Conservation (phyloP, 352 stramenopile genomes). For the Phytophthora chlamydospora region DNA sequence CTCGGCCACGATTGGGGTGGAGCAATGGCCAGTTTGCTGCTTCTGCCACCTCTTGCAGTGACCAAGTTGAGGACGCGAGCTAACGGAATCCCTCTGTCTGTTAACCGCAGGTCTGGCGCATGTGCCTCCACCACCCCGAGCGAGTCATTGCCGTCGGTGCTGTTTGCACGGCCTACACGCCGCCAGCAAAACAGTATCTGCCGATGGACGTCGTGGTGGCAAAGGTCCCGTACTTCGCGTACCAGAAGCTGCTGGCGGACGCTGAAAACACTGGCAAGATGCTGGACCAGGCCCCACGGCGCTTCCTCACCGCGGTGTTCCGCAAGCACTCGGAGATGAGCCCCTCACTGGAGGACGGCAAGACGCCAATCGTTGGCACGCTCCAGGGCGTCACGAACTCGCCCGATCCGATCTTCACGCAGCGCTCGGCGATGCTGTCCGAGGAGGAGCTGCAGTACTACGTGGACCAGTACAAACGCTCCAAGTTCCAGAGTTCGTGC, state of each 20-base stretch:
- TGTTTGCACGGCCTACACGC: slow-evolving; percentile 76
- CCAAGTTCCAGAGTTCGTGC: slow-evolving; percentile 63
- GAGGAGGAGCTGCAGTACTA: slow-evolving; percentile 70
- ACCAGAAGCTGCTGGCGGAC: slow-evolving; percentile 65
- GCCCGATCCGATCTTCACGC: slow-evolving; percentile 39
- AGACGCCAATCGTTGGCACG: slow-evolving; percentile 28
- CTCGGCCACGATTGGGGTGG: slow-evolving; percentile 82
- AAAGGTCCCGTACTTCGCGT: slow-evolving; percentile 61
- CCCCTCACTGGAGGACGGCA: slow-evolving; percentile 22
- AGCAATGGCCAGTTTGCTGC: slow-evolving; percentile 25
- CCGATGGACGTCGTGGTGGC: slow-evolving; percentile 52
- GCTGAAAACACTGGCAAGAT: slow-evolving; percentile 44
- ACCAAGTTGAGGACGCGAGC: neutral
- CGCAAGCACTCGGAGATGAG: slow-evolving; percentile 49
- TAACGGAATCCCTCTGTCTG: neutral
- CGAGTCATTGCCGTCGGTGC: slow-evolving; percentile 60
- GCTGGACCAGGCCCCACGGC: slow-evolving; percentile 46
- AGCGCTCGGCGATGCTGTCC: slow-evolving; percentile 51
- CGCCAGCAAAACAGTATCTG: slow-evolving; percentile 44
- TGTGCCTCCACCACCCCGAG: slow-evolving; percentile 70
- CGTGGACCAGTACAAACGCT: slow-evolving; percentile 53
- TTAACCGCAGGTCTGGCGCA: slow-evolving; percentile 52
- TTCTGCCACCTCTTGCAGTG: neutral
- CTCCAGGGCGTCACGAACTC: slow-evolving; percentile 43
- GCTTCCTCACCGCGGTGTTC: slow-evolving; percentile 60